Percentiles rank a stretch among this genome's conserved stretches.
Conservation (phyloP, 768 basidiomycete species). For the Tricholoma hemisulphureum region DNA sequence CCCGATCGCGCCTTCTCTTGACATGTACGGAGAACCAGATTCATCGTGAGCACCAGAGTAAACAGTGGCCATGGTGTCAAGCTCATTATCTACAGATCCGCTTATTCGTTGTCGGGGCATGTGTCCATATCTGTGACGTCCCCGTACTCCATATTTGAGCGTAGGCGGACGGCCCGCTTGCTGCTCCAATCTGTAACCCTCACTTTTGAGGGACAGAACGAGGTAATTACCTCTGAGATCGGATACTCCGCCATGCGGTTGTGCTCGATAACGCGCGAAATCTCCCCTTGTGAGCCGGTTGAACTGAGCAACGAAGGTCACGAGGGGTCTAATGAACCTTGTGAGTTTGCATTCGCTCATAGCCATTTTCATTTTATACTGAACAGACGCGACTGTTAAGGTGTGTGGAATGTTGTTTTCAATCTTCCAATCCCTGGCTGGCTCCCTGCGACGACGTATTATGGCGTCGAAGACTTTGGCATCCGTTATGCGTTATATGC, state of each 20-base stretch:
- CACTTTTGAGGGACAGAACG: slow-evolving; percentile 85
- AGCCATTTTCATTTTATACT: slow-evolving; percentile 5
- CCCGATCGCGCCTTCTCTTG: slow-evolving; percentile 53
- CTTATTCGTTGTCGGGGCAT: slow-evolving; percentile 86
- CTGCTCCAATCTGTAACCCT: slow-evolving; percentile 69
- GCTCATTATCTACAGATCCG: slow-evolving; percentile 51
- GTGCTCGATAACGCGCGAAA: slow-evolving; percentile 62
- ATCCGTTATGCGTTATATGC: slow-evolving; percentile 68
- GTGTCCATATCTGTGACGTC: slow-evolving; percentile 64
- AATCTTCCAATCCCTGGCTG: slow-evolving; percentile 87
- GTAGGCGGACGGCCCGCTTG: slow-evolving; percentile 47
- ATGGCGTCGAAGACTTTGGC: slow-evolving; percentile 53
- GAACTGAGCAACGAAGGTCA: slow-evolving; percentile 65
- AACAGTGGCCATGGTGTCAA: not conserved
- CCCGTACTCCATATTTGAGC: slow-evolving; percentile 54
- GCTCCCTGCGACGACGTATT: slow-evolving; percentile 64
- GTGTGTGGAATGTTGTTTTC: slow-evolving; percentile 74
- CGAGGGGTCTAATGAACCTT: slow-evolving; percentile 54
- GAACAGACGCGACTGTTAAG: slow-evolving; percentile 22
- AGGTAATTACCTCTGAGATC: slow-evolving; percentile 59
- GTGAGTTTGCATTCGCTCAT: slow-evolving; percentile 28
- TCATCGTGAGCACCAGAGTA: slow-evolving; percentile 45
- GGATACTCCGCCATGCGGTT: slow-evolving; percentile 73
- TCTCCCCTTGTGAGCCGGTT: slow-evolving; percentile 51
- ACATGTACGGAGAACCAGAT: slow-evolving; percentile 72